Conservation (phyloP, 2,329 filamentous ascomycete species). For the Ascochyta koolunga region DNA sequence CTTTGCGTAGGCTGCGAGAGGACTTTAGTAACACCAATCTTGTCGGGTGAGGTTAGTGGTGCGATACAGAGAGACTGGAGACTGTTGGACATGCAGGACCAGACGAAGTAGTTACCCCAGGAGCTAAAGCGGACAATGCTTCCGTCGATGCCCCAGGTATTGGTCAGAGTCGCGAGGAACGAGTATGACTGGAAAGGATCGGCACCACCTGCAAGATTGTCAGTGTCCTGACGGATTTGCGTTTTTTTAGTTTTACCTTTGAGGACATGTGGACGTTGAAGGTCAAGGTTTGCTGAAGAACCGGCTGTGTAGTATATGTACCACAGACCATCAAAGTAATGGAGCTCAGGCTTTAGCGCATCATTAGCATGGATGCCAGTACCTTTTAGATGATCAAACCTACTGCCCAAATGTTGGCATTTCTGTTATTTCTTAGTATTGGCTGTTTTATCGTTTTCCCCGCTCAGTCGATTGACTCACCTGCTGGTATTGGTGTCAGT, state of each 20-base stretch:
- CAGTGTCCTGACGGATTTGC: neutral
- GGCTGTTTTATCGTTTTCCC: constrained; percentile 46
- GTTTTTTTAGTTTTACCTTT: constrained; percentile 47
- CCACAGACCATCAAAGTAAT: constrained; percentile 57
- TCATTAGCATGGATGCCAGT: neutral
- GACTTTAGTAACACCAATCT: constrained; percentile 55
- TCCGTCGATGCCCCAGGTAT: constrained; percentile 57
- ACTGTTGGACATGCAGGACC: constrained; percentile 58
- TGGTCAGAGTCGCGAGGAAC: constrained; percentile 56
- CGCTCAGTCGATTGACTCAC: no score
- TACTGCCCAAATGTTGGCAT: constrained; percentile 58
- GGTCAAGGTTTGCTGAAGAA: constrained; percentile 52
- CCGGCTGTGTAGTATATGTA: constrained; percentile 66
- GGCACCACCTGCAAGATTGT: constrained; percentile 52
- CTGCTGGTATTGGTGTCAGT: constrained; percentile 52
- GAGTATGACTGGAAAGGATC: constrained; percentile 60
- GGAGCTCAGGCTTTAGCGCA: constrained; percentile 54
- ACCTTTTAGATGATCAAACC: neutral
- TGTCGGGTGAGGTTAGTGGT: constrained; percentile 48
- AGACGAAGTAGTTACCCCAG: constrained; percentile 60
- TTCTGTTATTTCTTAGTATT: constrained; percentile 37
- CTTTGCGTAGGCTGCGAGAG: constrained; percentile 58
- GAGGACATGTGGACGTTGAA: constrained; percentile 60
- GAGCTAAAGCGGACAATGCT: constrained; percentile 58
- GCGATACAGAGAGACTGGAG: constrained; percentile 53